Evolutionary conservation across 169 alveolate genomes (phyloP), one percentile per base, ranked within the genome.

Genomic region (Plasmodium falciparum): DNA sequence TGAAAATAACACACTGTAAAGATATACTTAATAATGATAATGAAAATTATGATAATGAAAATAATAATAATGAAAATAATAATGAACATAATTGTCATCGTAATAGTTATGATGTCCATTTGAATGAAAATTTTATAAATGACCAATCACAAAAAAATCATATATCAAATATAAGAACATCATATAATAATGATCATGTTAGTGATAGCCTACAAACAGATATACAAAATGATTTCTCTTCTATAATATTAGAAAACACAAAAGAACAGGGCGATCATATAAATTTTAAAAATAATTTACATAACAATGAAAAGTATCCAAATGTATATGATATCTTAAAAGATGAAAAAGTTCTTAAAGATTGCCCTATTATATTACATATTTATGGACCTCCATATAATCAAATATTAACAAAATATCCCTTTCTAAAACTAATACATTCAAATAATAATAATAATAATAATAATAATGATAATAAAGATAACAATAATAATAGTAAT

Each of bases 311-410:
- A 65, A 1, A 45, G 47, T 59, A 56, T 43, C 47, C 47, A 39
- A 29, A 43, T 17, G 29, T 69, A 63, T 33, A 62, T 29, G 66
- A 59, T n/a, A 45, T 83, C 47, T n/a, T 56, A 29, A 83, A 83
- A 8, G 61, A 56, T 50, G 91, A 70, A 43, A 70, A 70, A 9
- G 52, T 71, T 24, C 13, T 56, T 54, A 71, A 70, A 29, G 91
- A 83, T 4, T 66, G 43, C 2, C 91, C 93, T n/a, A 88, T 88
- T 49, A 66, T 88, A 72, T 22, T 74, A 49, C 93, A 85, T 70
- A 71, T 73, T 17, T 73, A 76, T 73, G 90, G 93, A 11, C 86
- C 91, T 47, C 93, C 91, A 65, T 74, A 73, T 50, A 83, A 88
- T 67, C 75, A 91, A 49, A 71, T 74, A 74, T 17, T 62, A 54